These are phyloP conservation scores for Linaria vulgaris DNA, from an alignment of 257 asterid species.

Conservation along the genomic window DNA sequence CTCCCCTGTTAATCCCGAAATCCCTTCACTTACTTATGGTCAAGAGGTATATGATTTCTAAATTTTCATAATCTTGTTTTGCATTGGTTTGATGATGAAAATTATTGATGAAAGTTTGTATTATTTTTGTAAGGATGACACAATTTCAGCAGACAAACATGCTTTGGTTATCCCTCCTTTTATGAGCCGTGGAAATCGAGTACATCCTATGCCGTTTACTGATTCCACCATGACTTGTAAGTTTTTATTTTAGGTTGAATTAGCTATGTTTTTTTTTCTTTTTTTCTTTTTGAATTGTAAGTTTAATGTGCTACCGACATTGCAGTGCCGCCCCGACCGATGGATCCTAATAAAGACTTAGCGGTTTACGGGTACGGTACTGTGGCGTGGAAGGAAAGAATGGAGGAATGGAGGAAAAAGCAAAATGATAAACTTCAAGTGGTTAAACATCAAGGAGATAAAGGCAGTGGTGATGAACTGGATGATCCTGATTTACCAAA, in stretches of 20 bases:
- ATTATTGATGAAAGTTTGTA: constrained; percentile 11
- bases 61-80: constrained; percentile 7
- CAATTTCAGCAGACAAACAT: constrained; percentile 90
- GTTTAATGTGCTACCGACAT: constrained; percentile 22
- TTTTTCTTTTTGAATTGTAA: background rate
- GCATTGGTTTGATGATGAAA: constrained; percentile 1
- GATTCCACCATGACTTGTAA: constrained; percentile 72
- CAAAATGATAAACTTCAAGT: constrained; percentile 86
- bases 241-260: constrained; percentile 11
- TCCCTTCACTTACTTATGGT: constrained; percentile 85
- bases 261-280: background rate
- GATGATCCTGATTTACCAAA: constrained; percentile 90
- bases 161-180: constrained; percentile 88
- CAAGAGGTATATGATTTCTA: constrained; percentile 57
- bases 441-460: constrained; percentile 74
- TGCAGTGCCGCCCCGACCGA: constrained; percentile 83
- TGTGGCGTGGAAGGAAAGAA: constrained; percentile 96
- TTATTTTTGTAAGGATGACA: constrained; percentile 60
- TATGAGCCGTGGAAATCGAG: constrained; percentile 67
- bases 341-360: constrained; percentile 94
- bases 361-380: constrained; percentile 98
- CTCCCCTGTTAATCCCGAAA: constrained; percentile 53
- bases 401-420: constrained; percentile 97
- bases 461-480: constrained; percentile 62
- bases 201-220: constrained; percentile 64